A percentile compares a stretch with the other conserved stretches of the same genome.
Evolutionary conservation across 2,329 filamentous ascomycete species (phyloP).

Genomic region (Talaromyces sp.): DNA sequence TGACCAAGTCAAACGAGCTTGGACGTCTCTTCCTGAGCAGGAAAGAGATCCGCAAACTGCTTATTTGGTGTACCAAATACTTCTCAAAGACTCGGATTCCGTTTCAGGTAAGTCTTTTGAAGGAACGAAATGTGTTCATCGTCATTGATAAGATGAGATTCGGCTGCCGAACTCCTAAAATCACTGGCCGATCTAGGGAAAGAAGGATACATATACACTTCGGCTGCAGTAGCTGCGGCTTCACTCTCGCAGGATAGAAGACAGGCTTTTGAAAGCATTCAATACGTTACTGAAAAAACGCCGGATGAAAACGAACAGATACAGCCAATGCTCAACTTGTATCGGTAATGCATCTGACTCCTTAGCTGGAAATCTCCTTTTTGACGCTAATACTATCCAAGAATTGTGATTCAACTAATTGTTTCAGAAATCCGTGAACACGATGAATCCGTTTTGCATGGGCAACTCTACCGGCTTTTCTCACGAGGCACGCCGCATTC

Average conservation of each 20-base stretch:
- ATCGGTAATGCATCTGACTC: neutral
- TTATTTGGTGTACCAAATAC: constrained; percentile 70
- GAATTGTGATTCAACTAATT: constrained; percentile 4
- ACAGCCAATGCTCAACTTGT: neutral
- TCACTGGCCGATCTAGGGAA: constrained; percentile 1
- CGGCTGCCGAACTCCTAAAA: constrained; percentile 2
- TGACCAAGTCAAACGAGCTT: constrained; percentile 43
- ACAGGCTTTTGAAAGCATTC: constrained; percentile 2
- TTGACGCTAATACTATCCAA: neutral
- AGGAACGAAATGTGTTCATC: neutral
- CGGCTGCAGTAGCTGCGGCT: constrained; percentile 5
- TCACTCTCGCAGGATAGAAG: neutral
- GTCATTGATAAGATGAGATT: neutral
- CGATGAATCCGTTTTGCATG: neutral
- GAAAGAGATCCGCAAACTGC: constrained; percentile 60
- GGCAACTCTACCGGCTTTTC: constrained; percentile 1
- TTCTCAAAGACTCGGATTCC: constrained; percentile 38
- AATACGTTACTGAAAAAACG: neutral
- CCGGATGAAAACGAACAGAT: neutral
- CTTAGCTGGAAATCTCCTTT: neutral
- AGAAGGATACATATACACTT: constrained; percentile 2
- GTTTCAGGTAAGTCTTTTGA: neutral
- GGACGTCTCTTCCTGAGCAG: constrained; percentile 52
- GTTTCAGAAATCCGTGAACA: constrained; percentile 1
- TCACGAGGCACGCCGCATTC: neutral